Percentiles rank a stretch among this genome's conserved stretches.
Conservation (phyloP, 768 basidiomycete species). For the Ramaria rubella region DNA sequence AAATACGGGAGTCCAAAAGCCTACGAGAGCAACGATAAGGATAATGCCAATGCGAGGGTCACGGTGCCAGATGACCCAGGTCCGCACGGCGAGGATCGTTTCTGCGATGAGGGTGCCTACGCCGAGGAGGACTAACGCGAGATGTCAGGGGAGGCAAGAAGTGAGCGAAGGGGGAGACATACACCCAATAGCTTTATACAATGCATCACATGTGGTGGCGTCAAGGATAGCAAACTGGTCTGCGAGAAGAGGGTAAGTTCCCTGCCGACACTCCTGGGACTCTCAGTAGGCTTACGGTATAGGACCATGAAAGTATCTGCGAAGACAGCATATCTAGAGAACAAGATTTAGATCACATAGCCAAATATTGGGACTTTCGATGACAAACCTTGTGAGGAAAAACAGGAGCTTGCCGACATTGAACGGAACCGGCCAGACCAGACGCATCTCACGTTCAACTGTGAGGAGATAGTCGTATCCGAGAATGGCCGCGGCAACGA, state of each 20-base stretch:
- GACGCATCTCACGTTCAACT: constrained; percentile 19
- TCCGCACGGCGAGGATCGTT: constrained; percentile 12
- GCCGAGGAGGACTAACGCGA: neutral
- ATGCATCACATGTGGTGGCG: neutral
- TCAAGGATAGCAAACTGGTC: neutral
- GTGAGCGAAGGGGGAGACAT: neutral
- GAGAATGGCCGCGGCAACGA: neutral
- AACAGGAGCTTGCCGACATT: constrained; percentile 21
- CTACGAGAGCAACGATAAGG: neutral
- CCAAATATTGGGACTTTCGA: neutral
- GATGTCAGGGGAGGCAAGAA: neutral
- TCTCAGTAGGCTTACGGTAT: constrained; percentile 1
- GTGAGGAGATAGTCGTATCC: constrained; percentile 22
- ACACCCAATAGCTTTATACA: constrained; percentile 2
- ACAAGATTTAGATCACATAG: neutral
- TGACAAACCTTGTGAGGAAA: constrained; percentile 17
- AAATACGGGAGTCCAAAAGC: neutral
- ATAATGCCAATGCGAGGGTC: constrained; percentile 5
- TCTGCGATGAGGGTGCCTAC: constrained; percentile 7
- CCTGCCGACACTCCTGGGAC: too few relatives aligned
- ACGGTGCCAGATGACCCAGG: constrained; percentile 15
- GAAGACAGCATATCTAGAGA: constrained; percentile 18
- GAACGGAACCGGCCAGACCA: constrained; percentile 21
- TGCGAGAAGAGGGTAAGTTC: neutral
- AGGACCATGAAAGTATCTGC: constrained; percentile 15